Evolutionary conservation across 1,139 yeast species (phyloP).

Genomic region (Pichia sp.): DNA sequence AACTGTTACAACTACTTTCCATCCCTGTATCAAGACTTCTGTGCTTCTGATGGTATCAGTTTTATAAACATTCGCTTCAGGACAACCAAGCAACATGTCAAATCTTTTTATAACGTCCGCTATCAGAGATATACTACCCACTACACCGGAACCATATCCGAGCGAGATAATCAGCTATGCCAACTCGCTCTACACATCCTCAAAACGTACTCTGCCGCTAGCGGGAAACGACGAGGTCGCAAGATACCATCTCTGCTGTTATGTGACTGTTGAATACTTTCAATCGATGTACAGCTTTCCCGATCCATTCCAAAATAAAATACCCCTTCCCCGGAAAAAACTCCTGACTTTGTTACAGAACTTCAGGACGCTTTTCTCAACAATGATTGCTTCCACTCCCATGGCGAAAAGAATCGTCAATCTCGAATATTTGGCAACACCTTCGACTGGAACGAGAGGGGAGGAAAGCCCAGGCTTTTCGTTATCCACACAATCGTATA

Average conservation of each 20-base stretch:
- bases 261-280: conserved; percentile 51
- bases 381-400: conserved; percentile 13
- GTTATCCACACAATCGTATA: conserved; percentile 10
- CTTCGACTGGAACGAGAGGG: background rate
- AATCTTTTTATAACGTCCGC: conserved; percentile 32
- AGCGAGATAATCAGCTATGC: conserved; percentile 46
- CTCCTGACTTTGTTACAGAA: conserved; percentile 41
- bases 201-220: conserved; percentile 41
- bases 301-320: conserved; percentile 43
- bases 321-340: conserved; percentile 56
- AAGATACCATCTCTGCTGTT: conserved; percentile 62
- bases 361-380: conserved; percentile 34
- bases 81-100: conserved; percentile 23
- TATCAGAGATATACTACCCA: conserved; percentile 46
- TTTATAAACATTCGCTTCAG: background rate
- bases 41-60: too few relatives aligned
- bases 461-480: background rate
- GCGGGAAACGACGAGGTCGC: conserved; percentile 56
- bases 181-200: conserved; percentile 48
- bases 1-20: background rate
- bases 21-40: too few relatives aligned
- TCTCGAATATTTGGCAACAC: background rate
- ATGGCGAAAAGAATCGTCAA: conserved; percentile 12
- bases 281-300: conserved; percentile 42
- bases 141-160: conserved; percentile 46